Evolutionary conservation across 225 moss, liverwort and hornwort species (phyloP), one percentile per base, ranked within the genome.

Genomic region (Polytrichum commune): DNA sequence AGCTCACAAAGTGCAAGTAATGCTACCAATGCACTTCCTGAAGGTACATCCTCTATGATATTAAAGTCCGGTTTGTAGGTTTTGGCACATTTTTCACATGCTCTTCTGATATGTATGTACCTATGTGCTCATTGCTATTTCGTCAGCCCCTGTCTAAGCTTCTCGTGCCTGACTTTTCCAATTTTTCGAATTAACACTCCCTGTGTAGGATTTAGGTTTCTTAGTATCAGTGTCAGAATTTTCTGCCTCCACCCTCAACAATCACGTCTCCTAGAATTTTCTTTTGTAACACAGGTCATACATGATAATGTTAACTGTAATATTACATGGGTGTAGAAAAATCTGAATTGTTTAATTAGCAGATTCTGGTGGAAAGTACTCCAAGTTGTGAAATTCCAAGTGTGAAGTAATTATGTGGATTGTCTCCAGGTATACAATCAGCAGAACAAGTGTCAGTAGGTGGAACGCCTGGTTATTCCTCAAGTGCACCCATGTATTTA

Each of bases 371-470:
- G 10, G 33, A 8, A 33, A 33, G 29, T 29, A 56, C 55, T n/a
- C 18, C 4, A 1, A 65, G 65, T 32, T 32, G 35, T 46, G 68
- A 35, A 38, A 38, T 10, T 38, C 2, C 10, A 46, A 46, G 46
- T 46, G 46, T 46, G 46, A 13, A 13, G 13, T 5, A 27, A 55
- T 74, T 13, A 25, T 23, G 20, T 18, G 16, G 10, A 73, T 10
- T 67, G 64, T 67, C 58, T 69, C 9, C 54, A 87, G 84, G 79
- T 63, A 25, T 61, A 53, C 73, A 66, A 33, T 71, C 61, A n/a
- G 70, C 79, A 82, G 83, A 91, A 76, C 82, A 86, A 67, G 71
- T 73, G 68, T 65, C 76, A 35, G 84, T 69, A 66, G 89, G 82
- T 74, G 85, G 86, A 10, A 81, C 71, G 63, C 57, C 85, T 67